phyloP scores from a whole-genome alignment of 2,329 filamentous ascomycete genomes.

The Alternaria novae-zelandiae region DNA sequence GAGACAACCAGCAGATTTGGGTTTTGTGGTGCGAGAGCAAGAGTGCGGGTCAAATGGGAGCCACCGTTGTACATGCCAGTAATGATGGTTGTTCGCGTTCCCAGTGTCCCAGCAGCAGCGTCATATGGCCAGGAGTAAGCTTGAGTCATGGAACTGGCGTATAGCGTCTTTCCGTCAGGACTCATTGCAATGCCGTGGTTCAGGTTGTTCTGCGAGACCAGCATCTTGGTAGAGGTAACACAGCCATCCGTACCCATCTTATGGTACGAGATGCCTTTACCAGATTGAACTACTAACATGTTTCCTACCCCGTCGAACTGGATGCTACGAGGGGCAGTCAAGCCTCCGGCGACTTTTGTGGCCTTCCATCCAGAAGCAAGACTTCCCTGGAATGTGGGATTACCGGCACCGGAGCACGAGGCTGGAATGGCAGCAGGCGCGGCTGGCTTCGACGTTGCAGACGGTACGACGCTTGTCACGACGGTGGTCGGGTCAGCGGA shows the following conservation, averaged over 20 bases:
- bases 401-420: constrained; percentile 38
- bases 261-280: constrained; percentile 43
- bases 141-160: constrained; percentile 62
- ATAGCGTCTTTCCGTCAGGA: constrained; percentile 55
- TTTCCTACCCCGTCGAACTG: constrained; percentile 41
- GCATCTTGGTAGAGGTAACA: constrained; percentile 39
- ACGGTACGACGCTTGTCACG: constrained; percentile 27
- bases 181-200: constrained; percentile 61
- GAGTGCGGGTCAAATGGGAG: constrained; percentile 68
- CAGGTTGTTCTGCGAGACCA: constrained; percentile 42
- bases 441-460: constrained; percentile 21
- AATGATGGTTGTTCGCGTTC: constrained; percentile 60
- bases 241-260: constrained; percentile 38
- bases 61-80: constrained; percentile 65
- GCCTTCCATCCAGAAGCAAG: constrained; percentile 43
- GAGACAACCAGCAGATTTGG: constrained; percentile 68
- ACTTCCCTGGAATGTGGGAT: constrained; percentile 27
- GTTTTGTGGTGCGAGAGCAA: constrained; percentile 63
- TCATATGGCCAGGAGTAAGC: constrained; percentile 72
- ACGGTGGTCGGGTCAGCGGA: constrained; percentile 25
- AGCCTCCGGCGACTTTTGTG: constrained; percentile 38
- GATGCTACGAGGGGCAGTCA: constrained; percentile 41
- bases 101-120: constrained; percentile 54
- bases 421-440: constrained; percentile 35
- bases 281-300: constrained; percentile 43